Evolutionary conservation across 495 filamentous ascomycete species (phyloP).

Genomic region (Aspergillus nanangensis): DNA sequence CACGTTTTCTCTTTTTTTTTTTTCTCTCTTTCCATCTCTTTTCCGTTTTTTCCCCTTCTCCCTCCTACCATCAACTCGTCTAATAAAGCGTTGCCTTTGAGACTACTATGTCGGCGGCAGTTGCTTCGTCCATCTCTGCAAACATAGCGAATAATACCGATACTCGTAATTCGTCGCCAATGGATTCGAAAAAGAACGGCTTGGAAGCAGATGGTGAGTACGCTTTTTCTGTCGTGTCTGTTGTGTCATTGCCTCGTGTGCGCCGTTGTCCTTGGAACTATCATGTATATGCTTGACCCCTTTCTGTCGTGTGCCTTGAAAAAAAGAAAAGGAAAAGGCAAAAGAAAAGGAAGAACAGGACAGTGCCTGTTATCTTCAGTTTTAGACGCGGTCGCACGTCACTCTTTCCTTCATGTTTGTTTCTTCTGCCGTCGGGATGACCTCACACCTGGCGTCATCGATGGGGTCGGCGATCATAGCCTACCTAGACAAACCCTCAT

Average conservation of each 20-base stretch:
- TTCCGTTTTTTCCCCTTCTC: too few relatives aligned
- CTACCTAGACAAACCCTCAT: conserved; percentile 6
- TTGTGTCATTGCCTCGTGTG: conserved; percentile 4
- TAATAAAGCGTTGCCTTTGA: conserved; percentile 12
- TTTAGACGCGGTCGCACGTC: conserved; percentile 36
- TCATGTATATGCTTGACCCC: conserved; percentile 6
- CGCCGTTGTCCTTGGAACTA: conserved; percentile 4
- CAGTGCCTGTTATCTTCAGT: background rate
- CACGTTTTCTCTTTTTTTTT: conserved; percentile 8
- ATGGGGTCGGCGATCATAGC: conserved; percentile 7
- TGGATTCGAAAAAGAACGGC: conserved; percentile 49
- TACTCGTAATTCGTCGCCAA: conserved; percentile 32
- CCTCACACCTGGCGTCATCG: conserved; percentile 44
- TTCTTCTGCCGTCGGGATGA: conserved; percentile 40
- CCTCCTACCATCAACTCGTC: too few relatives aligned
- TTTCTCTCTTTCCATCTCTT: conserved; percentile 11
- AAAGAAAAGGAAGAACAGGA: conserved; percentile 3
- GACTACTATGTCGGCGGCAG: conserved; percentile 43
- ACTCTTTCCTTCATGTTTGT: conserved; percentile 26
- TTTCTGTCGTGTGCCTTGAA: conserved; percentile 9
- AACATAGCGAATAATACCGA: conserved; percentile 27
- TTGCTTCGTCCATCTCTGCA: conserved; percentile 37
- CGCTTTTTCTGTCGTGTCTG: conserved; percentile 5
- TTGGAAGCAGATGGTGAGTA: conserved; percentile 43
- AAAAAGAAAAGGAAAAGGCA: background rate